These are phyloP conservation scores for Pestalotiopsis sp. DNA, from an alignment of 2,329 filamentous ascomycete species.

Conservation along the genomic window DNA sequence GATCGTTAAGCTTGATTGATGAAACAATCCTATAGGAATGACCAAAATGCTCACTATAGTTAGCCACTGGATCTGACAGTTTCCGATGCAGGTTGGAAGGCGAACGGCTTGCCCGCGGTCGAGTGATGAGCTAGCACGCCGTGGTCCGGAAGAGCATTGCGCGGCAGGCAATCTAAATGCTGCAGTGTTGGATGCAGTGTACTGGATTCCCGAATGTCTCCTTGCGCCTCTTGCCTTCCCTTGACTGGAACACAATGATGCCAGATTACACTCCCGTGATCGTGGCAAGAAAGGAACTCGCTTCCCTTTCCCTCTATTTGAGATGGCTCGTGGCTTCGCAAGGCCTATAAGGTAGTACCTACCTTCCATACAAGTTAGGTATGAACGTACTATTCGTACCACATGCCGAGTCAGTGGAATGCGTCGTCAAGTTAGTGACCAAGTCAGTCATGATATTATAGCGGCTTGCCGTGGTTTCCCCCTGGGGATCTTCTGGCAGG, in stretches of 20 bases:
- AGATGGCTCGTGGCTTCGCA: not conserved
- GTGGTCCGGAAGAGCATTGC: constrained; percentile 5
- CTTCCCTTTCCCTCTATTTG: not conserved
- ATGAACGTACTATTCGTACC: not conserved
- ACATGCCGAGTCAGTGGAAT: not conserved
- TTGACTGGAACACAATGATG: not conserved
- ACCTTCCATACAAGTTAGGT: not conserved
- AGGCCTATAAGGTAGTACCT: not conserved
- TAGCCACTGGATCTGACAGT: not conserved
- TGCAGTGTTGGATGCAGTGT: not conserved
- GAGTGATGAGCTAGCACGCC: not conserved
- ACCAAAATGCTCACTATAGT: not conserved
- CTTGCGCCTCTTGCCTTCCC: not conserved
- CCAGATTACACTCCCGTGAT: not conserved
- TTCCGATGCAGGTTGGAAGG: not conserved
- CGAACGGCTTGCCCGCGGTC: not conserved
- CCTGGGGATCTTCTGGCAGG: not conserved
- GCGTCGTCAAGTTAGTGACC: not conserved
- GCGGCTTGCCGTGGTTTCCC: not conserved
- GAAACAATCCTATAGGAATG: not conserved
- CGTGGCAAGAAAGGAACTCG: not conserved
- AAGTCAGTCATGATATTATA: not conserved
- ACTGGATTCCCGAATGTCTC: not conserved
- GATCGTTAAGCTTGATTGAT: not conserved
- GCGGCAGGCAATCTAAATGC: constrained; percentile 12